A percentile compares a stretch with the other conserved stretches of the same genome.
These are phyloP conservation scores for Saccharomycopsis malanga DNA, from an alignment of 805 yeast species.

Conservation along the genomic window DNA sequence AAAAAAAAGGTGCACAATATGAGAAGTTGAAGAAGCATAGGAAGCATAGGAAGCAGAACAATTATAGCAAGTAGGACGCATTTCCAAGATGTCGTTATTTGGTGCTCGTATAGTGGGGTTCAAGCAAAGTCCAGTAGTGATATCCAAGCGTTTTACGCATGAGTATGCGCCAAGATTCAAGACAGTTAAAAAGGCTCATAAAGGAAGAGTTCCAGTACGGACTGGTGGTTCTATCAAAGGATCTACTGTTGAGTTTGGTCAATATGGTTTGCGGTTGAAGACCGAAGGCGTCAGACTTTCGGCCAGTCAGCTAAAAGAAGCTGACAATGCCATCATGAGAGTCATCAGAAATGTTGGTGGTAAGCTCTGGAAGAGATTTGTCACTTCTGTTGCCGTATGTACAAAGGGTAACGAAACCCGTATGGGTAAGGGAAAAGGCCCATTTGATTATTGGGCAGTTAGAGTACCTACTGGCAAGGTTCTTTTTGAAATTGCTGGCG, in stretches of 20 bases:
- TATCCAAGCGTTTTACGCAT: constrained; percentile 44
- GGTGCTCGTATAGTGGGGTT: background rate
- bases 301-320: constrained; percentile 85
- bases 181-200: constrained; percentile 67
- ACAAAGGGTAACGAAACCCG: constrained; percentile 97
- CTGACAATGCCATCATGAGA: constrained; percentile 80
- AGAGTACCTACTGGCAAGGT: constrained; percentile 95
- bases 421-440: constrained; percentile 99
- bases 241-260: constrained; percentile 71
- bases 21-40: no score
- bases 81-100: background rate
- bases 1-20: no score
- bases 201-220: constrained; percentile 91
- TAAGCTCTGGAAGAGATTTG: constrained; percentile 68
- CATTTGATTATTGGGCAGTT: constrained; percentile 94
- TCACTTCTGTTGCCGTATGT: constrained; percentile 84
- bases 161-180: constrained; percentile 75
- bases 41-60: no score
- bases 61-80: no score
- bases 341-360: constrained; percentile 76
- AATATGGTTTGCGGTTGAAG: constrained; percentile 78
- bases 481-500: constrained; percentile 73
- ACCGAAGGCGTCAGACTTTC: constrained; percentile 81
- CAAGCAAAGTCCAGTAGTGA: background rate
- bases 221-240: constrained; percentile 94